Conservation (phyloP, 208 protist genomes). For the Kentomonas sorsogonicus region DNA sequence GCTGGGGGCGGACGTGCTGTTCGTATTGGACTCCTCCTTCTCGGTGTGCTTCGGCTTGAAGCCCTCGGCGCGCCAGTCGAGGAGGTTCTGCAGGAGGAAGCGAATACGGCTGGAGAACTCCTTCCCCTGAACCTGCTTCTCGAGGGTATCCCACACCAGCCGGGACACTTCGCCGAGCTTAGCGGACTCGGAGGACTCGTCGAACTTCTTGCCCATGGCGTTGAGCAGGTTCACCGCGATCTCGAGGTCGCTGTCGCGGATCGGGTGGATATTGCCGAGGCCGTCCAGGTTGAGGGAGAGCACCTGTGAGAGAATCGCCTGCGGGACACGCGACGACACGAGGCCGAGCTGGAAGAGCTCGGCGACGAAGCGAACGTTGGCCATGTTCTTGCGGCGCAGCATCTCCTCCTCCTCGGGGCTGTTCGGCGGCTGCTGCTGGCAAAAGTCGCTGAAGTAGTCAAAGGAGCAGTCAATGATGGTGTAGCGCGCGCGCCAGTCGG, state of each 20-base stretch:
- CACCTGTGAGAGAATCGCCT: slow-evolving; percentile 38
- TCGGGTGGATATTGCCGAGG: too few relatives aligned
- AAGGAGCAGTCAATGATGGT: slow-evolving; percentile 47
- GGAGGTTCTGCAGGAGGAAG: slow-evolving; percentile 81
- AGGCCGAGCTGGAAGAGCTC: slow-evolving; percentile 78
- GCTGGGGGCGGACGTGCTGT: slow-evolving; percentile 2
- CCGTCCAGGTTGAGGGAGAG: slow-evolving; percentile 4
- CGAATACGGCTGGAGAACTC: slow-evolving; percentile 70
- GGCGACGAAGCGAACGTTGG: slow-evolving; percentile 89
- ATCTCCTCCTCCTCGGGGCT: slow-evolving; percentile 57
- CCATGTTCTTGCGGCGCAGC: slow-evolving; percentile 78
- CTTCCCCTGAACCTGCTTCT: slow-evolving; percentile 34
- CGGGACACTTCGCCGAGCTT: slow-evolving; percentile 56
- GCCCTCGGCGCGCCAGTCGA: slow-evolving; percentile 58
- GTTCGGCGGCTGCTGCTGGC: slow-evolving; percentile 24
- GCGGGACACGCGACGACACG: slow-evolving; percentile 62
- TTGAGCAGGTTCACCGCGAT: slow-evolving; percentile 77
- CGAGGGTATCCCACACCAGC: slow-evolving; percentile 50
- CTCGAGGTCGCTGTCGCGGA: slow-evolving; percentile 70
- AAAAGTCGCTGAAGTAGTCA: slow-evolving; percentile 47
- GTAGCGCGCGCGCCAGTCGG: too few relatives aligned
- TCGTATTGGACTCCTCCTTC: slow-evolving; percentile 11
- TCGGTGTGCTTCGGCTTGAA: slow-evolving; percentile 56
- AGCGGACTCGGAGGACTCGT: slow-evolving; percentile 36
- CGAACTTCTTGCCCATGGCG: slow-evolving; percentile 76